Percentiles rank a stretch among this genome's conserved stretches.
phyloP scores from a whole-genome alignment of 257 asterid genomes.

The Orobanche coerulescens region DNA sequence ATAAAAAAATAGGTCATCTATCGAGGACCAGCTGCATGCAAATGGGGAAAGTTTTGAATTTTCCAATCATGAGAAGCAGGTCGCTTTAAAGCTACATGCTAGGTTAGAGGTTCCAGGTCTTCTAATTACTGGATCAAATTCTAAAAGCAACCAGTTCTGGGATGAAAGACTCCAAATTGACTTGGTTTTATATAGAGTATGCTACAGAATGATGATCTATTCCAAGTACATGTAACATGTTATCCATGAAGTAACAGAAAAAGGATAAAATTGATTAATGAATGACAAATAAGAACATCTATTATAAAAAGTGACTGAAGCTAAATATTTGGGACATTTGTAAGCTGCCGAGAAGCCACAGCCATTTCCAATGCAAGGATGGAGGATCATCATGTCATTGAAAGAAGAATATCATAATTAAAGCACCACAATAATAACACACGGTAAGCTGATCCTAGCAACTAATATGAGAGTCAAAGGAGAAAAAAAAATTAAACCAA shows the following conservation, averaged over 20 bases:
- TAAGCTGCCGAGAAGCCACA: slow-evolving; percentile 3
- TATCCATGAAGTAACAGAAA: slow-evolving; percentile 4
- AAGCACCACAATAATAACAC: slow-evolving; percentile 3
- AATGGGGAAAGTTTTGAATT: slow-evolving; percentile 1
- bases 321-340: slow-evolving; percentile 3
- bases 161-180: slow-evolving; percentile 16
- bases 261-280: not conserved
- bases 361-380: slow-evolving; percentile 9
- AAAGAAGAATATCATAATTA: slow-evolving; percentile 11
- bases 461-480: slow-evolving; percentile 9
- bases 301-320: slow-evolving; percentile 12
- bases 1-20: not conserved
- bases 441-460: slow-evolving; percentile 2
- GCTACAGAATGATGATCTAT: not conserved
- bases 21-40: slow-evolving; percentile 12
- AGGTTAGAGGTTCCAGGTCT: not conserved
- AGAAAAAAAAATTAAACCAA: slow-evolving; percentile 19
- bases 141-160: not conserved
- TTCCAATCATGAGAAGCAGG: not conserved
- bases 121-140: slow-evolving; percentile 1
- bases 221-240: not conserved
- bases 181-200: not conserved
- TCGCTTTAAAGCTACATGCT: not conserved
- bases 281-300: slow-evolving; percentile 10
- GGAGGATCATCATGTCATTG: slow-evolving; percentile 19